These are phyloP conservation scores for Flaveria robusta DNA, from an alignment of 129 eudicot species.

Conservation along the genomic window DNA sequence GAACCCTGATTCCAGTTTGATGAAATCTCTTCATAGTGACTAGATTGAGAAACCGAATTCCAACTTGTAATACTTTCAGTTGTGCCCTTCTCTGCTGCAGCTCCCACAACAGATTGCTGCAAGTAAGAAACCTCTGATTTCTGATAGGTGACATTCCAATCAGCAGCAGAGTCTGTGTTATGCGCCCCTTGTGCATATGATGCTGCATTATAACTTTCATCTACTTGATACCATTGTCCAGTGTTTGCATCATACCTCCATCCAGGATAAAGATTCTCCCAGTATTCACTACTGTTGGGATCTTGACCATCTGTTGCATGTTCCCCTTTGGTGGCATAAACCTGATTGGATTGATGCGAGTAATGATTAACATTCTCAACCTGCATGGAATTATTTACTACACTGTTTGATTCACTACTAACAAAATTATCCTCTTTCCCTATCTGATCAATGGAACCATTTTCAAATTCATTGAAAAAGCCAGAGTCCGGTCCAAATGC, in stretches of 20 bases:
- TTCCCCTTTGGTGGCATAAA: constrained; percentile 36
- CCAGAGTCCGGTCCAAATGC: constrained; percentile 70
- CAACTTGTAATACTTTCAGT: constrained; percentile 61
- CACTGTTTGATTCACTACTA: constrained; percentile 25
- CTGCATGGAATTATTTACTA: constrained; percentile 40
- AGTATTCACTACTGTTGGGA: constrained; percentile 53
- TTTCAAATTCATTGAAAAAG: constrained; percentile 66
- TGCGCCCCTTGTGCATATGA: constrained; percentile 41
- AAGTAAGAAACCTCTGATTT: constrained; percentile 62
- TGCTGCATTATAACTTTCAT: constrained; percentile 47
- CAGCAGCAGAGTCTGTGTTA: constrained; percentile 34
- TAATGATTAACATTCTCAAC: constrained; percentile 35
- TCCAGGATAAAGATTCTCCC: constrained; percentile 91
- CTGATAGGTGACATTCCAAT: constrained; percentile 47
- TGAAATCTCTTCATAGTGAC: constrained; percentile 40
- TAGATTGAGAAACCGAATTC: constrained; percentile 45
- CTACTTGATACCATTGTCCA: constrained; percentile 86
- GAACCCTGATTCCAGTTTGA: constrained; percentile 60
- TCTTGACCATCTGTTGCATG: constrained; percentile 47
- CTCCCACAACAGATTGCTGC: constrained; percentile 64
- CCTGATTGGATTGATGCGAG: constrained; percentile 43
- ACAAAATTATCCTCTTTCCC: constrained; percentile 37
- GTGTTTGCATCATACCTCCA: constrained; percentile 75
- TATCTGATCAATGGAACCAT: constrained; percentile 37
- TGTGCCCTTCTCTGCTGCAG: constrained; percentile 60